phyloP scores from a whole-genome alignment of 371 early-diverging fungal species.

The Synchytrium microbalum region DNA sequence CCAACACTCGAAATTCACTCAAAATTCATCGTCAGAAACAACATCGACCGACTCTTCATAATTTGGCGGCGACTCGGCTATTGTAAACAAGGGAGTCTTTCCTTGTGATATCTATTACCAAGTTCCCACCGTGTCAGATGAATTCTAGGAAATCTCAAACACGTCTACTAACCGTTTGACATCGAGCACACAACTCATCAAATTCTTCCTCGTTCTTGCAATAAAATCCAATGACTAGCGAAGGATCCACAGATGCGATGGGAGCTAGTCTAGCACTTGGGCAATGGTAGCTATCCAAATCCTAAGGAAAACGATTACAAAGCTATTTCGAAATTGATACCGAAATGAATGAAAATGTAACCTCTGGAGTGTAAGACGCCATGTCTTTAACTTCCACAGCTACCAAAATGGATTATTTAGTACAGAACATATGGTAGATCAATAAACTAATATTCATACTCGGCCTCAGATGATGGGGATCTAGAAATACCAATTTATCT shows the following conservation, averaged over 20 bases:
- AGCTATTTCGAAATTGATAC: not conserved
- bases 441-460: conserved; percentile 19
- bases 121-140: not conserved
- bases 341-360: not conserved
- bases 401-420: not conserved
- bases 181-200: conserved; percentile 50
- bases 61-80: conserved; percentile 56
- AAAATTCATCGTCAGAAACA: conserved; percentile 28
- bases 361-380: conserved; percentile 15
- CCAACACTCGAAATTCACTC: no score
- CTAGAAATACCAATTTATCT: conserved; percentile 79
- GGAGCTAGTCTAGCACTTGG: conserved; percentile 59
- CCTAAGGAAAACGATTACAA: conserved; percentile 32
- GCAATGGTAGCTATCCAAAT: conserved; percentile 78
- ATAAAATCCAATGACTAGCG: conserved; percentile 87
- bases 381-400: conserved; percentile 25
- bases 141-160: conserved; percentile 6
- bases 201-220: conserved; percentile 57
- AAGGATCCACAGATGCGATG: conserved; percentile 78
- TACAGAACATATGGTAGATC: not conserved
- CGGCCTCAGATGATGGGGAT: conserved; percentile 83
- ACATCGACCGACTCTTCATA: conserved; percentile 52
- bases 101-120: conserved; percentile 28
- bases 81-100: conserved; percentile 54
- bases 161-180: conserved; percentile 33